phyloP scores from a whole-genome alignment of 129 eudicot species.

The Mikania micrantha region DNA sequence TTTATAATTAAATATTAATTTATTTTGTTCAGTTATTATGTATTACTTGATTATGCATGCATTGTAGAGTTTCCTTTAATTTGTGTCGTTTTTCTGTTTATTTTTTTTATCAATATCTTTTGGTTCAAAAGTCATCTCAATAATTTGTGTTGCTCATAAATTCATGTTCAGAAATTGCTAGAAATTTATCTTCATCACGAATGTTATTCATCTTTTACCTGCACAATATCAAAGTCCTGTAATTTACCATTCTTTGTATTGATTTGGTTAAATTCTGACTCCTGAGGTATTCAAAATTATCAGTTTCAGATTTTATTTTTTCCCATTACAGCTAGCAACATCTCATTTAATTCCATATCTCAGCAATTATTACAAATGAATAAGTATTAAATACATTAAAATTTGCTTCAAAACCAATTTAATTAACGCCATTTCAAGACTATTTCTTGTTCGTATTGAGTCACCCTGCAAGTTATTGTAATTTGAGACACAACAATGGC shows the following conservation, averaged over 20 bases:
- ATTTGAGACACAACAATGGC: constrained; percentile 18
- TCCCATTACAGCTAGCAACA: background rate
- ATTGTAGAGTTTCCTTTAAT: too few species aligned
- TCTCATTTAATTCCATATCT: constrained; percentile 14
- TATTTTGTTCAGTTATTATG: too few species aligned
- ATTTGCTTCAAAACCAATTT: background rate
- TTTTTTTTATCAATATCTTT: too few species aligned
- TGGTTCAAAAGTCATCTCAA: too few species aligned
- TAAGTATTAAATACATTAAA: constrained; percentile 16
- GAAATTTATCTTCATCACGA: too few species aligned
- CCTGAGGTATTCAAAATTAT: background rate
- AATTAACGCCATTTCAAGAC: background rate
- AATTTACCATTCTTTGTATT: background rate
- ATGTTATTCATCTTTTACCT: too few species aligned
- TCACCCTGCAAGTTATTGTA: background rate
- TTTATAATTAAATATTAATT: too few species aligned
- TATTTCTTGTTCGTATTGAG: background rate
- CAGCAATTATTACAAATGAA: constrained; percentile 11
- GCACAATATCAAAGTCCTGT: too few species aligned
- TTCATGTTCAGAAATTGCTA: too few species aligned
- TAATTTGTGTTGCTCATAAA: too few species aligned
- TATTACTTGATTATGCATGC: too few species aligned
- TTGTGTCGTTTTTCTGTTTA: too few species aligned
- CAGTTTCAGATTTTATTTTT: background rate
- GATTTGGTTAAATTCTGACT: background rate